Evolutionary conservation across 352 stramenopile species (phyloP).

Genomic region (Pilasporangium apinafurcum): DNA sequence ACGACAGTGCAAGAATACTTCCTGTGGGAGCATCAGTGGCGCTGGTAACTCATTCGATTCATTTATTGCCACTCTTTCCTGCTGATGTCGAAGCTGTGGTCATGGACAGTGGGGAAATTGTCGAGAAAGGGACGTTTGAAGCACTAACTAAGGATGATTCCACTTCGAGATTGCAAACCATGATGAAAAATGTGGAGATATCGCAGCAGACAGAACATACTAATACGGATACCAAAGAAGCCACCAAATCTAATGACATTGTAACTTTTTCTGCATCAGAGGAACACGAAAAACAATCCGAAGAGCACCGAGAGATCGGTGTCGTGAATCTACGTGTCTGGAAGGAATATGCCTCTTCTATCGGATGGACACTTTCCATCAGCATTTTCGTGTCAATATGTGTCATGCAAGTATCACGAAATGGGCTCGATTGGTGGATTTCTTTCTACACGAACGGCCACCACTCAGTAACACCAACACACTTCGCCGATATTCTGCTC

Average conservation of each 20-base stretch:
- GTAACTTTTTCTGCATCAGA: too few relatives aligned
- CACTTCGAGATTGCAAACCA: slow-evolving; percentile 16
- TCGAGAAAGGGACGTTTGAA: slow-evolving; percentile 32
- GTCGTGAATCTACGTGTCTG: slow-evolving; percentile 51
- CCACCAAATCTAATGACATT: not conserved
- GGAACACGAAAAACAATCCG: slow-evolving; percentile 10
- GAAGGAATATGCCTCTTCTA: slow-evolving; percentile 41
- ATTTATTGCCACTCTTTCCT: slow-evolving; percentile 54
- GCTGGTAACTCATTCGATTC: slow-evolving; percentile 70
- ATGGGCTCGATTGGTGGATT: slow-evolving; percentile 82
- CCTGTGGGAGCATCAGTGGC: slow-evolving; percentile 46
- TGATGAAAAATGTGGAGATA: slow-evolving; percentile 8
- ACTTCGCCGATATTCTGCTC: slow-evolving; percentile 53
- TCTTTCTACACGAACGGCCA: slow-evolving; percentile 69
- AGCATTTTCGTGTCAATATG: slow-evolving; percentile 42
- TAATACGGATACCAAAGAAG: not conserved
- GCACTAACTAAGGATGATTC: slow-evolving; percentile 11
- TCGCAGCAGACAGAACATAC: not conserved
- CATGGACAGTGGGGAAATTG: slow-evolving; percentile 42
- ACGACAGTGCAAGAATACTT: slow-evolving; percentile 25
- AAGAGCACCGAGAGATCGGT: slow-evolving; percentile 63
- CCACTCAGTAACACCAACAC: slow-evolving; percentile 31
- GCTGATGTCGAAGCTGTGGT: slow-evolving; percentile 34
- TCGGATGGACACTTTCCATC: slow-evolving; percentile 41
- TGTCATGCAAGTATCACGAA: slow-evolving; percentile 76